phyloP scores from a whole-genome alignment of 2,329 filamentous ascomycete species.

The Cladosporium phlei region DNA sequence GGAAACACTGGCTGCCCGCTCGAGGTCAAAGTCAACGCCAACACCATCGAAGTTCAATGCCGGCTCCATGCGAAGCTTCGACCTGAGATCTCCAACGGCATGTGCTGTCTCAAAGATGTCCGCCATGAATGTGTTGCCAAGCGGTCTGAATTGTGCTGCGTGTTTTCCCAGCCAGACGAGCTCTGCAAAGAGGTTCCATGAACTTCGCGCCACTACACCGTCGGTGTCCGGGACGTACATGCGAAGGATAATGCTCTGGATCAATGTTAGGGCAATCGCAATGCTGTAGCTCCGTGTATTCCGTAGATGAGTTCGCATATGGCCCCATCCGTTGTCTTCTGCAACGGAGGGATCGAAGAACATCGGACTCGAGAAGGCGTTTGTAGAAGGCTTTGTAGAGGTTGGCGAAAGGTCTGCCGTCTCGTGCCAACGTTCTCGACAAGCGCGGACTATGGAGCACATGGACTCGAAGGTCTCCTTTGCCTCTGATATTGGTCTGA shows the following conservation, averaged over 20 bases:
- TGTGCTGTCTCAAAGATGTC: not conserved
- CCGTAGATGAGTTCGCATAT: not conserved
- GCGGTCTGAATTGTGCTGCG: not conserved
- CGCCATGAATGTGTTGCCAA: not conserved
- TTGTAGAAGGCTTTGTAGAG: not conserved
- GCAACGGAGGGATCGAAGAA: too few species aligned
- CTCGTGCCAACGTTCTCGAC: not conserved
- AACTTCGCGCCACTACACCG: not conserved
- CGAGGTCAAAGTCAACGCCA: not conserved
- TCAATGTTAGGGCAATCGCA: not conserved
- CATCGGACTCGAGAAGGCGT: too few species aligned
- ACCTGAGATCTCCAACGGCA: not conserved
- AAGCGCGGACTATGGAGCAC: not conserved
- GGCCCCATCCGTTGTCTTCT: not conserved
- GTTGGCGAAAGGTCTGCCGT: not conserved
- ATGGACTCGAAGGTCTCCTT: not conserved
- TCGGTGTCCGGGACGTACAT: not conserved
- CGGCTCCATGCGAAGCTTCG: not conserved
- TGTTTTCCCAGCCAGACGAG: not conserved
- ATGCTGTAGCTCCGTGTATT: slow-evolving; percentile 1
- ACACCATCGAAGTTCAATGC: not conserved
- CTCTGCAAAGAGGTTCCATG: not conserved
- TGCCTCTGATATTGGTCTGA: not conserved
- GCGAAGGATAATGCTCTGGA: not conserved
- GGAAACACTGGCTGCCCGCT: not conserved